A percentile compares a stretch with the other conserved stretches of the same genome.
phyloP scores from a whole-genome alignment of 2,329 filamentous ascomycete species.

The Cladophialophora yegresii region DNA sequence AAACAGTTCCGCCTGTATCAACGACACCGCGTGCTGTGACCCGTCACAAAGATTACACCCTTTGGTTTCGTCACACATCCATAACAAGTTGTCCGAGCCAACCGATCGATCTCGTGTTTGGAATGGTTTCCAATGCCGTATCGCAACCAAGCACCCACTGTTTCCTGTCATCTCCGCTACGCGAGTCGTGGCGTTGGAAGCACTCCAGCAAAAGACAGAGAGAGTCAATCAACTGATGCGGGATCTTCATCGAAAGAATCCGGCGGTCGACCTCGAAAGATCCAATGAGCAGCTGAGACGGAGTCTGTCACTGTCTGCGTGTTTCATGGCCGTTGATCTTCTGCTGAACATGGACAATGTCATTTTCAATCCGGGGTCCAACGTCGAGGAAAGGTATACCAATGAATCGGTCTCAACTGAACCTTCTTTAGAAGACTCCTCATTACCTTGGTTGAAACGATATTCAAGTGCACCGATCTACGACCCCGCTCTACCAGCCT shows the following conservation, averaged over 20 bases:
- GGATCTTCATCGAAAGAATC: neutral
- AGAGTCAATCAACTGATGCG: neutral
- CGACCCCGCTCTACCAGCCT: conserved; percentile 9
- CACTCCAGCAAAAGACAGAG: conserved; percentile 11
- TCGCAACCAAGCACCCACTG: conserved; percentile 2
- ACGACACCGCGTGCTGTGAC: neutral
- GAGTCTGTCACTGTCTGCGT: conserved; percentile 4
- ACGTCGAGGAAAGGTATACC: neutral
- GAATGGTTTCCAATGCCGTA: neutral
- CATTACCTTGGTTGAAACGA: conserved; percentile 11
- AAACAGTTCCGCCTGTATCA: neutral
- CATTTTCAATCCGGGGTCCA: neutral
- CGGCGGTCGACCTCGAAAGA: neutral
- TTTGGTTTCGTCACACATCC: neutral
- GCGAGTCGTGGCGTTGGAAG: conserved; percentile 5
- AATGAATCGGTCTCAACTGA: neutral
- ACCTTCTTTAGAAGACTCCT: neutral
- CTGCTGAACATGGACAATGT: conserved; percentile 4
- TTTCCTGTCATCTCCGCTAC: conserved; percentile 12
- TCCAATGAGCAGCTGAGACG: neutral
- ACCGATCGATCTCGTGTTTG: neutral
- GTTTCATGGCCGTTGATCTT: conserved; percentile 9
- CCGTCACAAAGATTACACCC: neutral
- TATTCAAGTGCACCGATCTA: conserved; percentile 2
- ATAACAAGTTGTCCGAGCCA: neutral